Percentiles rank a stretch among this genome's conserved stretches.
phyloP scores from a whole-genome alignment of 768 basidiomycete species.

The Lentinula raphanica region DNA sequence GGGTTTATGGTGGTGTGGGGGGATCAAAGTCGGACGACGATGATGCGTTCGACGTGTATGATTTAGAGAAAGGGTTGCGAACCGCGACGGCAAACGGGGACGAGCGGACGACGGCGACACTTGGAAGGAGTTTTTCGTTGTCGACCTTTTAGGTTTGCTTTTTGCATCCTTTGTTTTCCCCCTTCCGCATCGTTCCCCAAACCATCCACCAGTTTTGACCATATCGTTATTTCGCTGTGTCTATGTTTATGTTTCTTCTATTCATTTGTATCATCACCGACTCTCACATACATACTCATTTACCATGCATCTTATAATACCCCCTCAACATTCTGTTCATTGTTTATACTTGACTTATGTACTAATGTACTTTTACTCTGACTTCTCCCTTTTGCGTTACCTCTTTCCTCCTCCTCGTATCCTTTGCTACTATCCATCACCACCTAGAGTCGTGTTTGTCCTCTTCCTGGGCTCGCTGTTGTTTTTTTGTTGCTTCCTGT shows the following conservation, averaged over 20 bases:
- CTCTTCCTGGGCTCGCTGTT: background rate
- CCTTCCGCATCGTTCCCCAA: background rate
- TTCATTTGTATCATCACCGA: conserved; percentile 12
- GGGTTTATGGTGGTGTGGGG: conserved; percentile 6
- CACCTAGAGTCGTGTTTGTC: background rate
- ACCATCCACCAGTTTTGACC: conserved; percentile 18
- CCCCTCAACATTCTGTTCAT: background rate
- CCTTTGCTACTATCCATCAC: background rate
- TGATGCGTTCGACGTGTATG: background rate
- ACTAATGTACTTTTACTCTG: conserved; percentile 9
- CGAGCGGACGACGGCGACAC: conserved; percentile 31
- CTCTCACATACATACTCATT: conserved; percentile 12
- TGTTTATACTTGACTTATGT: conserved; percentile 11
- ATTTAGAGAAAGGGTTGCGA: conserved; percentile 51
- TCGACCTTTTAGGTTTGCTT: conserved; percentile 45
- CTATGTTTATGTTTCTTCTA: conserved; percentile 21
- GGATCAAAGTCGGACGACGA: background rate
- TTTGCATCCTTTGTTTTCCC: conserved; percentile 2
- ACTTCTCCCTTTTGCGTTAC: conserved; percentile 9
- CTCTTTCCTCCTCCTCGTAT: background rate
- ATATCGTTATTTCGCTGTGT: conserved; percentile 51
- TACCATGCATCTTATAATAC: conserved; percentile 6
- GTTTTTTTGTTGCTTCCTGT: background rate
- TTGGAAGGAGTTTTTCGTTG: conserved; percentile 41
- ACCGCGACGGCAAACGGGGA: conserved; percentile 49